Evolutionary conservation across 176 grass and related monocot genomes (phyloP), one percentile per base, ranked within the genome.

Genomic region (Oryza brachyantha): DNA sequence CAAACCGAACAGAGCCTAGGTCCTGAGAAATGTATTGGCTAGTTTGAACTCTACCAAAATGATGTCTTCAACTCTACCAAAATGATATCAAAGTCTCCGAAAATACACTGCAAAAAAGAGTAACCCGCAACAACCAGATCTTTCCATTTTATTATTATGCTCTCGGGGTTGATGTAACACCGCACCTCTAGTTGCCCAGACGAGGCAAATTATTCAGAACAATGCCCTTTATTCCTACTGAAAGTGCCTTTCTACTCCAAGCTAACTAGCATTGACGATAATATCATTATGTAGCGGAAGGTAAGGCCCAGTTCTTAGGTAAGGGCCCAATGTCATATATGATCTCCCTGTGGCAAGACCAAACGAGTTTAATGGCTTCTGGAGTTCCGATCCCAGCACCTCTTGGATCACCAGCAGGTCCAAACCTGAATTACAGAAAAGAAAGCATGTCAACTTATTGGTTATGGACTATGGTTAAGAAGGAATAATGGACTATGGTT

Each of bases 301-400:
- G 96, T 57, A 93, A 61, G 29, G 85, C 27, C 96, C 96, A 91
- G 66, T 79, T 76, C 70, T 86, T 77, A 1, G 92, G 85, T 68
- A 93, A 43, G 0, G 92, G 90, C 0, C 88, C 92, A 16, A 93
- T 84, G 71, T 99, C 96, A 19, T 91, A 89, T 74, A 99, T 95
- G 84, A 99, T 72, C 75, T 99, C 96, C 85, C 96, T 93, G 61
- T 99, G 96, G 88, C 92, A 91, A 48, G 96, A 99, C 96, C 96
- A 99, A 29, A 99, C 96, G 66, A 95, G 88, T 66, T 93, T 95
- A 36, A 99, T 99, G 14, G 92, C 96, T 82, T 93, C 90, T 12
- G 92, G 92, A n/a, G 96, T 99, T 16, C 96, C 96, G 31, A 99
- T 99, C 26, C 96, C 96, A 41, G 96, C 96, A 14, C 96, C 92